Percentiles rank a stretch among this genome's conserved stretches.
phyloP scores from a whole-genome alignment of 441 rosid genomes.

The Brassica hybrid region DNA sequence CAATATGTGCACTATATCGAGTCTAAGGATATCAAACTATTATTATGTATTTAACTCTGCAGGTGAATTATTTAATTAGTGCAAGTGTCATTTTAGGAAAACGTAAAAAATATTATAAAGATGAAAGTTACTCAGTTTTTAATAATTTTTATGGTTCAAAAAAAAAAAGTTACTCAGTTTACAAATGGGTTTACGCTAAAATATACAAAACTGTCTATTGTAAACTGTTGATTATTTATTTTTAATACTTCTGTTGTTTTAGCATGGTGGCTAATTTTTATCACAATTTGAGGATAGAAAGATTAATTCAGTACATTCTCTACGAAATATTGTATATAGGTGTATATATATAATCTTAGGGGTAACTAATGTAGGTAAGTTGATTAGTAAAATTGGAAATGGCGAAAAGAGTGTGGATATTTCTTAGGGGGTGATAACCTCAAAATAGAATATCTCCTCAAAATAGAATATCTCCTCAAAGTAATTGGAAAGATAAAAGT shows the following conservation, averaged over 20 bases:
- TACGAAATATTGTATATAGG: not conserved
- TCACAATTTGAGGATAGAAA: not conserved
- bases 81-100: not conserved
- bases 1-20: not conserved
- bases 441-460: conserved; percentile 43
- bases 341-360: no score
- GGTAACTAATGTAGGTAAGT: conserved; percentile 7
- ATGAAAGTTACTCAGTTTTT: not conserved
- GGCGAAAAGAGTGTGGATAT: conserved; percentile 35
- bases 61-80: not conserved
- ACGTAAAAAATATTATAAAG: not conserved
- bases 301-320: not conserved
- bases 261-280: conserved; percentile 2
- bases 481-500: conserved; percentile 44
- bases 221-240: no score
- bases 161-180: not conserved
- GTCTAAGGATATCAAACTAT: not conserved
- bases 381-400: conserved; percentile 39
- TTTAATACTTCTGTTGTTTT: not conserved
- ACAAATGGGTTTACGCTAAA: not conserved
- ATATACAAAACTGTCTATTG: not conserved
- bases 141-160: no score
- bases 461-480: conserved; percentile 42
- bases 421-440: conserved; percentile 42
- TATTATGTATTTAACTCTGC: not conserved